phyloP scores from a whole-genome alignment of 1,139 yeast genomes.

The Yamadazyma membranifaciens region DNA sequence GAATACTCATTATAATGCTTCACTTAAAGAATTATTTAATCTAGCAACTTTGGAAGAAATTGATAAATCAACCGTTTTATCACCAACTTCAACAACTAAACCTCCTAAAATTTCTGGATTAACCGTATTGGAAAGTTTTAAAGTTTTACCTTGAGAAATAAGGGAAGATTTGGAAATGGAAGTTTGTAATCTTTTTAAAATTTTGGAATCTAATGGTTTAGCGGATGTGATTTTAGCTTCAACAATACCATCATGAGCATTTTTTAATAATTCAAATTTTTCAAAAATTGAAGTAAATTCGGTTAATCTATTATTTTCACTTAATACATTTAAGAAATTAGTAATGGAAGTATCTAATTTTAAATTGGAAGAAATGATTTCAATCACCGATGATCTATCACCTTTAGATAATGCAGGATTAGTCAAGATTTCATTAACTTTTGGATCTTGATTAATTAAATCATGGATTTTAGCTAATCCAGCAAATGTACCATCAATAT shows the following conservation, averaged over 20 bases:
- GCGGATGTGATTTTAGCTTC: slow-evolving; percentile 94
- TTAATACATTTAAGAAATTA: slow-evolving; percentile 81
- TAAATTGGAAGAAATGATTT: slow-evolving; percentile 53
- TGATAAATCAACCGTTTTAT: slow-evolving; percentile 93
- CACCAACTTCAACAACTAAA: slow-evolving; percentile 92
- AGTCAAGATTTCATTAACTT: slow-evolving; percentile 58
- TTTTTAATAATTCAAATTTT: slow-evolving; percentile 76
- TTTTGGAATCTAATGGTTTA: slow-evolving; percentile 78
- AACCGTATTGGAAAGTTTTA: slow-evolving; percentile 78
- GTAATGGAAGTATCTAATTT: slow-evolving; percentile 71
- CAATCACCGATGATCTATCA: slow-evolving; percentile 73
- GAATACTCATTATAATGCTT: slow-evolving; percentile 55
- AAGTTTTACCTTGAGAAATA: slow-evolving; percentile 84
- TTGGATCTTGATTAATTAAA: slow-evolving; percentile 60
- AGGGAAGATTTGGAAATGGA: slow-evolving; percentile 76
- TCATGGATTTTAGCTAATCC: slow-evolving; percentile 61
- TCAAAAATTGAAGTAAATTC: slow-evolving; percentile 63
- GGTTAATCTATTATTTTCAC: slow-evolving; percentile 91
- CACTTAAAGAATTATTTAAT: slow-evolving; percentile 85
- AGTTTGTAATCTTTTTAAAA: slow-evolving; percentile 74
- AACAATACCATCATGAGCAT: slow-evolving; percentile 88
- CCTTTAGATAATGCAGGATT: slow-evolving; percentile 83
- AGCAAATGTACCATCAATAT: slow-evolving; percentile 68
- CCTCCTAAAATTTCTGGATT: slow-evolving; percentile 96
- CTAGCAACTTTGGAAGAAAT: slow-evolving; percentile 80